phyloP scores from a whole-genome alignment of 2,329 filamentous ascomycete genomes.

The Exophiala sp. region DNA sequence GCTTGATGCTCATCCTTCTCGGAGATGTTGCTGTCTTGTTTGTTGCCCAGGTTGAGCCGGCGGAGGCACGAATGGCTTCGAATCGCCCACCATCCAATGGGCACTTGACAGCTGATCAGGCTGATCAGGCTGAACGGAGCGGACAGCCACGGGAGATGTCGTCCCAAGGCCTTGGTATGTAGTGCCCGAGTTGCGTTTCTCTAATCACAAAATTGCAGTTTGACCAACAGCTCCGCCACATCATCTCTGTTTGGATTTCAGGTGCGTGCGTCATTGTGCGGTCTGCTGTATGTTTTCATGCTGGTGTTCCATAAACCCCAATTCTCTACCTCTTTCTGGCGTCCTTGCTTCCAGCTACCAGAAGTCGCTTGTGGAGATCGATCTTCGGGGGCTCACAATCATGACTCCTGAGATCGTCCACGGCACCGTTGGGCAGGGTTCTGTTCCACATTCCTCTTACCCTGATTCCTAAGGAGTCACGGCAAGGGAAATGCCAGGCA shows the following conservation, averaged over 20 bases:
- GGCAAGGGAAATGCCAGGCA: no score
- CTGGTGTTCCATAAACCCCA: background rate
- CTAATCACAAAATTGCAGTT: slow-evolving; percentile 9
- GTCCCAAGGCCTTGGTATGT: slow-evolving; percentile 13
- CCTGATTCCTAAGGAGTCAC: no score
- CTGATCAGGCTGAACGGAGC: background rate
- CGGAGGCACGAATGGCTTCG: background rate
- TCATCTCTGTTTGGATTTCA: background rate
- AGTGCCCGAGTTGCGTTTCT: slow-evolving; percentile 9
- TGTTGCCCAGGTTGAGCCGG: slow-evolving; percentile 1
- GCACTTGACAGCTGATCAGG: background rate
- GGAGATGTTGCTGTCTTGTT: background rate
- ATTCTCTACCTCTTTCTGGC: no score
- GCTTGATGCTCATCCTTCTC: slow-evolving; percentile 1
- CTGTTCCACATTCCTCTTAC: no score
- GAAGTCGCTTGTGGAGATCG: no score
- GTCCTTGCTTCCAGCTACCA: no score
- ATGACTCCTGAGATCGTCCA: no score
- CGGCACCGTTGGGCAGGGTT: no score
- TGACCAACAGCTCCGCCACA: background rate
- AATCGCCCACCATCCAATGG: background rate
- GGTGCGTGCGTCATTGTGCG: slow-evolving; percentile 10
- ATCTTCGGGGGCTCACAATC: no score
- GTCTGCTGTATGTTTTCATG: background rate
- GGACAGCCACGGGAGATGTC: background rate